phyloP scores from a whole-genome alignment of 805 yeast species.

The Candida cerambycidarum region DNA sequence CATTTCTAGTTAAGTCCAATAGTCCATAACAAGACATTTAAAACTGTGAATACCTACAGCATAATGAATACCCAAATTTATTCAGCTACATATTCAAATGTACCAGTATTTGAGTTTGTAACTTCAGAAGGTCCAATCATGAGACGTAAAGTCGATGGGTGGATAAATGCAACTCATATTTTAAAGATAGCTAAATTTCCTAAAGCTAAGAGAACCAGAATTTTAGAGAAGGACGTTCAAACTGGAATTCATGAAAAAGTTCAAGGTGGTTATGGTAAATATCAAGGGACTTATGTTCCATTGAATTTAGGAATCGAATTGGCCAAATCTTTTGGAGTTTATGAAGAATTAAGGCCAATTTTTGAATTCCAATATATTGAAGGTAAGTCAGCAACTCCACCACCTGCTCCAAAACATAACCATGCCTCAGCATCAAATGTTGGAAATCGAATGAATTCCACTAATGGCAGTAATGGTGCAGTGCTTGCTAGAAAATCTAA shows the following conservation, averaged over 20 bases:
- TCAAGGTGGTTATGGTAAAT: slow-evolving; percentile 73
- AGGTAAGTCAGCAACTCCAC: slow-evolving; percentile 43
- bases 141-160: slow-evolving; percentile 62
- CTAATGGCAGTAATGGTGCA: neutral
- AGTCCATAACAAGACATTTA: no score
- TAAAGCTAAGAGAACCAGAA: slow-evolving; percentile 59
- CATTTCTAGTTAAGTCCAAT: no score
- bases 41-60: neutral
- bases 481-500: slow-evolving; percentile 20
- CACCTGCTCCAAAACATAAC: slow-evolving; percentile 48
- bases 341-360: slow-evolving; percentile 59
- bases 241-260: slow-evolving; percentile 68
- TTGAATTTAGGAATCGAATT: slow-evolving; percentile 40
- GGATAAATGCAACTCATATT: slow-evolving; percentile 72
- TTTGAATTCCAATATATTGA: slow-evolving; percentile 56
- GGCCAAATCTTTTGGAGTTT: slow-evolving; percentile 40
- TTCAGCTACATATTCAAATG: slow-evolving; percentile 75
- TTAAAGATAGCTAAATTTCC: slow-evolving; percentile 68
- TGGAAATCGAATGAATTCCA: slow-evolving; percentile 28
- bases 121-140: slow-evolving; percentile 69
- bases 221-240: slow-evolving; percentile 62
- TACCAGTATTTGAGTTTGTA: slow-evolving; percentile 66
- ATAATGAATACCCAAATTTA: slow-evolving; percentile 44
- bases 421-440: slow-evolving; percentile 47
- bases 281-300: slow-evolving; percentile 52